Percentiles rank a stretch among this genome's conserved stretches.
These are phyloP conservation scores for Babesia caballi DNA, from an alignment of 169 alveolate species.

Conservation along the genomic window DNA sequence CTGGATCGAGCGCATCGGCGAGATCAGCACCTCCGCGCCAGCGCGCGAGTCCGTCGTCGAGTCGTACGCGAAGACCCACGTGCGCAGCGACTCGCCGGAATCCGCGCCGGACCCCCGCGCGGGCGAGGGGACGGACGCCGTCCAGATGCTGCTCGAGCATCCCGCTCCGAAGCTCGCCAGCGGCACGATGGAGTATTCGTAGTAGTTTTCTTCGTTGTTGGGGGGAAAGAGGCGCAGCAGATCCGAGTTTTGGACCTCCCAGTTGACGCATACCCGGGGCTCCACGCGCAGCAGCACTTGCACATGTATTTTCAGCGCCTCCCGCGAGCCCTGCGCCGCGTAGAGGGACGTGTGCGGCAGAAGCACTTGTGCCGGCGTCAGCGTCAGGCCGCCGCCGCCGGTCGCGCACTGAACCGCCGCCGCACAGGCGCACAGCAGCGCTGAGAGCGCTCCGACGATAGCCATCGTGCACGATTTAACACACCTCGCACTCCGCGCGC, in stretches of 20 bases:
- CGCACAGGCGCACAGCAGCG: constrained; percentile 14
- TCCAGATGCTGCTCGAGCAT: constrained; percentile 39
- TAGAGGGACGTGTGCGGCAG: constrained; percentile 51
- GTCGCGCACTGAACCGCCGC: background rate
- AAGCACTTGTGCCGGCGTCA: constrained; percentile 58
- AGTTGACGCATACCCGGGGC: constrained; percentile 57
- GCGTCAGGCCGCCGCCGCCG: constrained; percentile 3
- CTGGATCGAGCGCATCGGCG: constrained; percentile 40
- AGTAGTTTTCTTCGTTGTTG: constrained; percentile 18
- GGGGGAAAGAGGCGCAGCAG: constrained; percentile 11
- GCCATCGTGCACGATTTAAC: background rate
- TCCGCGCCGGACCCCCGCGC: background rate
- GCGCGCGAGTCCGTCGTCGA: constrained; percentile 29
- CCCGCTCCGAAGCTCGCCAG: background rate
- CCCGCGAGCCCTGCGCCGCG: background rate
- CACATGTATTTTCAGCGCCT: constrained; percentile 30
- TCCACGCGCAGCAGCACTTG: constrained; percentile 50
- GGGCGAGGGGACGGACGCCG: constrained; percentile 11
- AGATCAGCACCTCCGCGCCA: constrained; percentile 59
- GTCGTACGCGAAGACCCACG: constrained; percentile 58
- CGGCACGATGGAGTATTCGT: background rate
- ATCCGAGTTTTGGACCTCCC: constrained; percentile 57
- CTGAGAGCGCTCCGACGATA: background rate
- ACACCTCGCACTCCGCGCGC: background rate
- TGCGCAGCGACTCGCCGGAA: constrained; percentile 27